Percentiles rank a stretch among this genome's conserved stretches.
These are phyloP conservation scores for Termitomyces sp. DNA, from an alignment of 768 basidiomycete species.

Conservation along the genomic window DNA sequence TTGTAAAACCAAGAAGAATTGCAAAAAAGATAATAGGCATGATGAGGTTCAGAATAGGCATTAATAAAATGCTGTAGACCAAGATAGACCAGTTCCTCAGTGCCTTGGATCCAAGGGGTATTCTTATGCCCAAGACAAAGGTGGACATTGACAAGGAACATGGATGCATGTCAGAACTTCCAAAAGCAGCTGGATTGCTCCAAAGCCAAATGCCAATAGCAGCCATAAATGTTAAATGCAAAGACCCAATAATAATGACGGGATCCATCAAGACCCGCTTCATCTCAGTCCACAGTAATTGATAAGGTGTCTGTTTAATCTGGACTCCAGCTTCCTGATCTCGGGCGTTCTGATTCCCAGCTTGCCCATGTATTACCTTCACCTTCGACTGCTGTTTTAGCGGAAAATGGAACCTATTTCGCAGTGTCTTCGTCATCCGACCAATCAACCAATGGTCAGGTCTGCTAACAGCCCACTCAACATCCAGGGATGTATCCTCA, in stretches of 20 bases:
- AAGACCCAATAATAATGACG: background rate
- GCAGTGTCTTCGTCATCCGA: background rate
- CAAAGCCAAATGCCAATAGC: slow-evolving; percentile 1
- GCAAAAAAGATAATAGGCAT: background rate
- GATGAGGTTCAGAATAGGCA: background rate
- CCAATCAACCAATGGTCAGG: background rate
- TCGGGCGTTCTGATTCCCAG: background rate
- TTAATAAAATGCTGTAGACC: background rate
- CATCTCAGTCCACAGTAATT: background rate
- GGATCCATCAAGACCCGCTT: background rate
- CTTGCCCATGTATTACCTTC: too few relatives aligned
- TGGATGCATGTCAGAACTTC: background rate
- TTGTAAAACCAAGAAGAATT: background rate
- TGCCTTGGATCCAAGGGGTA: background rate
- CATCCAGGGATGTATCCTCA: background rate
- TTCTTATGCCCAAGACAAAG: background rate
- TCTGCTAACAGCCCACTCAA: background rate
- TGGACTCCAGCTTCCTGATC: background rate
- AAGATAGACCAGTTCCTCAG: background rate
- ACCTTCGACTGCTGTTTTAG: too few relatives aligned
- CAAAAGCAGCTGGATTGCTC: background rate
- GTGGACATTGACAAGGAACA: background rate
- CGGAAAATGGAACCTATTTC: too few relatives aligned
- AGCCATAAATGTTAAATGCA: background rate
- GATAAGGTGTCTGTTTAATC: background rate